Evolutionary conservation across 768 basidiomycete genomes (phyloP).

Genomic region (Lactarius vividus): DNA sequence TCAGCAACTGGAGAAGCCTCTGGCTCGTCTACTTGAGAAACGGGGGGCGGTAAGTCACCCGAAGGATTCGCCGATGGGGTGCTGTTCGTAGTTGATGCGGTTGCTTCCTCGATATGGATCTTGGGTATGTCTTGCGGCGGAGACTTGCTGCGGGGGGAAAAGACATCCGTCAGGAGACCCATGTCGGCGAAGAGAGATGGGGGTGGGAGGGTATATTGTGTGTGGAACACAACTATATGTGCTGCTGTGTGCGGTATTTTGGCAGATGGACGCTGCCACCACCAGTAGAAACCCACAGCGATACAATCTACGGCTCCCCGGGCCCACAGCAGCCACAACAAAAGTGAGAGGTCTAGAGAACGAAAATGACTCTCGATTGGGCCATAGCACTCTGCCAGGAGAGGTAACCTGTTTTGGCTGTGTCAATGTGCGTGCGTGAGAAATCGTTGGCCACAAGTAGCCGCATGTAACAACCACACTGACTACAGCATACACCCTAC

Average conservation of each 20-base stretch:
- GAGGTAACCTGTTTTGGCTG: neutral
- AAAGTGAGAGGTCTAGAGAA: neutral
- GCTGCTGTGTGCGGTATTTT: slow-evolving; percentile 4
- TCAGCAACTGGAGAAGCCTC: neutral
- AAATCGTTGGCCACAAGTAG: neutral
- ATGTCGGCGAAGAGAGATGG: slow-evolving; percentile 2
- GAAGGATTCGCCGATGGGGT: neutral
- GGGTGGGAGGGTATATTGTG: neutral
- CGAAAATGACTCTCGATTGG: neutral
- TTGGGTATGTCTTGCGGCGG: neutral
- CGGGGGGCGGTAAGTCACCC: neutral
- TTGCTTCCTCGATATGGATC: neutral
- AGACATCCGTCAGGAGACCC: slow-evolving; percentile 9
- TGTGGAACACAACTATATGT: slow-evolving; percentile 1
- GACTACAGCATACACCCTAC: neutral
- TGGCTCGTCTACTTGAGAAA: neutral
- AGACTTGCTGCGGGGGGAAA: slow-evolving; percentile 8
- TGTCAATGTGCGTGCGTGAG: neutral
- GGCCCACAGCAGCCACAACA: neutral
- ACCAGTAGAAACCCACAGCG: neutral
- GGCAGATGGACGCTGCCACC: neutral
- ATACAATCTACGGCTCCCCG: neutral
- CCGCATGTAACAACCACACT: too few species aligned
- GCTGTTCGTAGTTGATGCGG: neutral
- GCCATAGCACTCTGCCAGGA: neutral